Base-by-base conservation (phyloP, 2,329 filamentous ascomycete genomes). In the Fusarium sp. region DNA sequence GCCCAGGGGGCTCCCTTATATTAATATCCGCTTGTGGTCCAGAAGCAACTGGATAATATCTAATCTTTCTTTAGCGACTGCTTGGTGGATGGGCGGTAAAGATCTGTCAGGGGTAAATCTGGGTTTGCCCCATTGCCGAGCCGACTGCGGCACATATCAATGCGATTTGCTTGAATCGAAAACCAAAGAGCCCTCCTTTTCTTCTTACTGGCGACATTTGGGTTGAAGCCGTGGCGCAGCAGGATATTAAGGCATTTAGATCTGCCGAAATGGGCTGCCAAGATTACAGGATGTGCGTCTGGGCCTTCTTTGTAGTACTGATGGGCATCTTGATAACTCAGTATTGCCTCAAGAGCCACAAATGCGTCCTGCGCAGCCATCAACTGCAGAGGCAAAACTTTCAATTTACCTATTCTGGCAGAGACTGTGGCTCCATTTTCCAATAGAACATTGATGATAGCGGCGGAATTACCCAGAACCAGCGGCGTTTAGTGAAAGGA, bases 191-290 rank as follows among this genome's bases (percentile, higher is more conserved):
- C 11, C 5, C n/a, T 20, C 4, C 1, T 13, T 26, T 26, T 0
- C 9, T 0, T 0, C 18, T 37, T 18, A 35, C 1, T 28, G 8
- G 4, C 5, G 6, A 23, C 1, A 5, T 54, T 21, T 1, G 50
- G 21, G 3, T 5, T 28, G 8, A 54, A 15, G 9, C 39, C 50
- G 0, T 54, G 21, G 0, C 18, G 11, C 15, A 54, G n/a, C 8
- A 54, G 39, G 16, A 54, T 8, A 4, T 1, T 1, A 2, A 54
- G 23, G 8, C 50, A 54, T 8, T n/a, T 54, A 8, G 11, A 6
- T 3, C 29, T 26, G 3, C 12, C 16, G 6, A 3, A 3, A 1
- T 37, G 3, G 0, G n/a, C 38, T 0, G 50, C 50, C 5, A 3
- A 4, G 7, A 3, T 13, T 0, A 54, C 38, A 0, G 50, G 50